Conservation (phyloP, 306 rosid genomes). For the Quercus cerris region DNA sequence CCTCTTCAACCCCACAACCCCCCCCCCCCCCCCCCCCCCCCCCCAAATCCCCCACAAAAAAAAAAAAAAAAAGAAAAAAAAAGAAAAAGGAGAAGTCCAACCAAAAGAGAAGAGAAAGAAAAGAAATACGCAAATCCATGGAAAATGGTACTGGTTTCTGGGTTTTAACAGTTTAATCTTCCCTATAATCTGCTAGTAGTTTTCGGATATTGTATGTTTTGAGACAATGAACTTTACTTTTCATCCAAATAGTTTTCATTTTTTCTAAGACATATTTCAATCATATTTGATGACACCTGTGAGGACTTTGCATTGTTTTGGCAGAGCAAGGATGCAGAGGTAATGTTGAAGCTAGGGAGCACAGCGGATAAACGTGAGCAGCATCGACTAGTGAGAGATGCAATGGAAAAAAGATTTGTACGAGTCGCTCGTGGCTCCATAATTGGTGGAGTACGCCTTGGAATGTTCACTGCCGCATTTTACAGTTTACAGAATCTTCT, state of each 20-base stretch:
- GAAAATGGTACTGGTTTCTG: neutral
- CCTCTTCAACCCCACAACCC: neutral
- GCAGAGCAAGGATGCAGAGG: slow-evolving; percentile 97
- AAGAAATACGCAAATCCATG: neutral
- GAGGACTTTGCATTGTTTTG: slow-evolving; percentile 26
- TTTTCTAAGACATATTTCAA: neutral
- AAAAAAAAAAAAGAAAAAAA: too few species aligned
- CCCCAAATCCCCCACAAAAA: too few species aligned
- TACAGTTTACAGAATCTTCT: slow-evolving; percentile 70
- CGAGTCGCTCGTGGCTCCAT: slow-evolving; percentile 79
- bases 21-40: too few species aligned
- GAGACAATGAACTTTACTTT: neutral
- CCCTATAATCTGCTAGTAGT: neutral
- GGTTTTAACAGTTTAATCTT: neutral
- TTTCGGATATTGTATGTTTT: neutral
- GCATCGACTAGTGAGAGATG: slow-evolving; percentile 88
- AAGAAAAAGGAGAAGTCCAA: too few species aligned
- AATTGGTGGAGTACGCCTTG: slow-evolving; percentile 88
- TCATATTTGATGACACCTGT: slow-evolving; percentile 4
- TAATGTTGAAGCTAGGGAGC: slow-evolving; percentile 88
- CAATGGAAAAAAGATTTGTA: slow-evolving; percentile 93
- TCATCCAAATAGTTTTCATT: neutral
- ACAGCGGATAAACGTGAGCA: slow-evolving; percentile 91
- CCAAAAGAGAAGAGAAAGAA: neutral
- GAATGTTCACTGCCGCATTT: slow-evolving; percentile 87